Evolutionary conservation across 441 rosid species (phyloP).

Genomic region (Pelargonium citronellum): DNA sequence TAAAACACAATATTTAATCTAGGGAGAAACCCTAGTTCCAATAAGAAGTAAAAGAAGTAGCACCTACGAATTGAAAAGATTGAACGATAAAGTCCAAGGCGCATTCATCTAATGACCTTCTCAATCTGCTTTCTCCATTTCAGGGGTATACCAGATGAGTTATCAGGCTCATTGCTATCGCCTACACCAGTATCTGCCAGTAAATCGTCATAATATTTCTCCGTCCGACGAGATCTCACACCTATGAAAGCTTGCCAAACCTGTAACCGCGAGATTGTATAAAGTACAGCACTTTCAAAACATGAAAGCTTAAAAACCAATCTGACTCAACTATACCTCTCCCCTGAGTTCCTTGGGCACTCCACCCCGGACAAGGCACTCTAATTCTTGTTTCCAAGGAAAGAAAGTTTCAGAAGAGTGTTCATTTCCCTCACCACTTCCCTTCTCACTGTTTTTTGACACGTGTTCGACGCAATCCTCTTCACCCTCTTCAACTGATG

Average conservation of each 20-base stretch:
- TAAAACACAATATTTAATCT: conserved; percentile 26
- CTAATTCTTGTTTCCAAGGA: conserved; percentile 59
- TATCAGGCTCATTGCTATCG: conserved; percentile 25
- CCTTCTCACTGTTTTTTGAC: conserved; percentile 38
- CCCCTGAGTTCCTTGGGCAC: conserved; percentile 71
- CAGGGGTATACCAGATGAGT: conserved; percentile 33
- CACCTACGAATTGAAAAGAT: conserved; percentile 43
- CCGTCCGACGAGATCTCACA: conserved; percentile 50
- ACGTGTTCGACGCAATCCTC: conserved; percentile 65
- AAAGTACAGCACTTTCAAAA: conserved; percentile 8
- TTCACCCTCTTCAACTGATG: conserved; percentile 35
- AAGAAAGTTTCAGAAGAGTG: conserved; percentile 32
- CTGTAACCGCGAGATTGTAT: conserved; percentile 33
- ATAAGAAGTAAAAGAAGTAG: conserved; percentile 29
- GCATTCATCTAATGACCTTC: conserved; percentile 62
- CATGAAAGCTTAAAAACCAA: conserved; percentile 12
- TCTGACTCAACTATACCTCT: conserved; percentile 40
- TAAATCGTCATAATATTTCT: conserved; percentile 53
- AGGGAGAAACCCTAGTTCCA: conserved; percentile 26
- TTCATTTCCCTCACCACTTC: conserved; percentile 22
- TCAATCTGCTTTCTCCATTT: conserved; percentile 65
- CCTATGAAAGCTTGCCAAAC: conserved; percentile 80
- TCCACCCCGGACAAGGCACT: conserved; percentile 65
- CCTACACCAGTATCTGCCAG: conserved; percentile 39
- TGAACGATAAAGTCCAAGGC: conserved; percentile 45